Evolutionary conservation across 495 filamentous ascomycete genomes (phyloP).

Genomic region (Margaritispora aquatica): DNA sequence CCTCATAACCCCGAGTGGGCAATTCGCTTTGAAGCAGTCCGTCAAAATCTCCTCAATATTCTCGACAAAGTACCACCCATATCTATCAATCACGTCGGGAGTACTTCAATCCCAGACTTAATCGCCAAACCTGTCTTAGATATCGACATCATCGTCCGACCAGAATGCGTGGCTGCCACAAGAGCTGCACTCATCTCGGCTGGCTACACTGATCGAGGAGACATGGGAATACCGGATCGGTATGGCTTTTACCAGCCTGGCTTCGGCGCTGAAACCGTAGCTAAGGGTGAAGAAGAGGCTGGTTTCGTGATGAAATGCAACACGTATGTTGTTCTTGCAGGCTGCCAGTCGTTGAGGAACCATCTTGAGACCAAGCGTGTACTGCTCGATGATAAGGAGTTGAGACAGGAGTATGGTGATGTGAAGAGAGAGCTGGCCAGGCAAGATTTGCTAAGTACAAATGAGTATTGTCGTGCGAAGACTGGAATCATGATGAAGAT

Average conservation of each 20-base stretch:
- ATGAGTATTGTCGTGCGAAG: conserved; percentile 16
- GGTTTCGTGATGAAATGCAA: conserved; percentile 12
- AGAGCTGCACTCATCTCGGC: conserved; percentile 1
- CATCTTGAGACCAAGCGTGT: conserved; percentile 21
- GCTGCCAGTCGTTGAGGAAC: conserved; percentile 13
- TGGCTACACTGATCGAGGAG: conserved; percentile 15
- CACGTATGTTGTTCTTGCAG: conserved; percentile 18
- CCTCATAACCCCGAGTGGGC: conserved; percentile 17
- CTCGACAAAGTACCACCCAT: conserved; percentile 3
- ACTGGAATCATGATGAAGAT: conserved; percentile 19
- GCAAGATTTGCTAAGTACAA: conserved; percentile 5
- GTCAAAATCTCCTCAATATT: not conserved
- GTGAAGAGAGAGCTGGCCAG: conserved; percentile 9
- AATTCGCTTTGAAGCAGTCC: conserved; percentile 1
- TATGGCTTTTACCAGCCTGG: conserved; percentile 19
- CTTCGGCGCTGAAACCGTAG: not conserved
- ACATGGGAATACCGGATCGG: conserved; percentile 11
- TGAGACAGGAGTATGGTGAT: conserved; percentile 22
- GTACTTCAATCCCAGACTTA: conserved; percentile 43
- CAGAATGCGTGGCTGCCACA: not conserved
- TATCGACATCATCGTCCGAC: conserved; percentile 37
- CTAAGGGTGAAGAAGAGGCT: not conserved
- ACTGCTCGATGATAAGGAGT: conserved; percentile 15
- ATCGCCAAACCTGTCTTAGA: conserved; percentile 44
- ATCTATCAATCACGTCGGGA: conserved; percentile 35